Percentiles rank a stretch among this genome's conserved stretches.
These are phyloP conservation scores for Marasmius fiardii DNA, from an alignment of 1,284 basidiomycete genomes.

Conservation along the genomic window DNA sequence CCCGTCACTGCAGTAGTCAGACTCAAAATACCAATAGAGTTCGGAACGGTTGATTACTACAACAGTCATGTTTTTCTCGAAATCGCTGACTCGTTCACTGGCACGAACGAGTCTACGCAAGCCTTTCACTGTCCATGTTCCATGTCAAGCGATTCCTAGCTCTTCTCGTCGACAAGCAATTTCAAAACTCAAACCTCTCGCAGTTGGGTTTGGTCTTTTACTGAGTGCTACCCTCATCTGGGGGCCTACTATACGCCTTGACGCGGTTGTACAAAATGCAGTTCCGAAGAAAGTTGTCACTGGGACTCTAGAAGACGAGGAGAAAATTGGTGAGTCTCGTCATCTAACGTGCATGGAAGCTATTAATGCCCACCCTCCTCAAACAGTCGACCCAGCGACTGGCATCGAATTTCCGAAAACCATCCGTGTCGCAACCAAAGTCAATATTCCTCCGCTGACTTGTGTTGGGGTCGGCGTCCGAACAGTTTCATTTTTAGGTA, in stretches of 20 bases:
- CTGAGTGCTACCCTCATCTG: not conserved
- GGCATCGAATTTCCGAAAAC: conserved; percentile 68
- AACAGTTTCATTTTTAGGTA: conserved; percentile 78
- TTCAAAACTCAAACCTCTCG: conserved; percentile 1
- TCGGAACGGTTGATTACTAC: not conserved
- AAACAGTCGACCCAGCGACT: conserved; percentile 65
- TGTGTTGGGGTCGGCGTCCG: conserved; percentile 82
- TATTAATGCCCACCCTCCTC: not conserved
- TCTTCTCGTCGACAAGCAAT: not conserved
- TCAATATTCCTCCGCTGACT: conserved; percentile 55
- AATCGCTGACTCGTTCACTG: not conserved
- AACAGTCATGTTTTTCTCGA: not conserved
- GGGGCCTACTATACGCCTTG: conserved; percentile 2
- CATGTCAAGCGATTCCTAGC: not conserved
- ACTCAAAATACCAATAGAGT: no score
- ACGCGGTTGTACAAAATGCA: not conserved
- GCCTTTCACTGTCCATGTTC: not conserved
- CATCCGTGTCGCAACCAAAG: conserved; percentile 58
- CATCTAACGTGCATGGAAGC: not conserved
- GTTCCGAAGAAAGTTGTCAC: not conserved
- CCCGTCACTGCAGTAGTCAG: no score
- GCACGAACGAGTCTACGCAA: not conserved
- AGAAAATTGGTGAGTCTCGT: conserved; percentile 18
- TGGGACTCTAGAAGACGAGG: conserved; percentile 12
- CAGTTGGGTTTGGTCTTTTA: not conserved